Percentiles rank a stretch among this genome's conserved stretches.
These are phyloP conservation scores for Yueomyces sp. DNA, from an alignment of 805 yeast species.

Conservation along the genomic window DNA sequence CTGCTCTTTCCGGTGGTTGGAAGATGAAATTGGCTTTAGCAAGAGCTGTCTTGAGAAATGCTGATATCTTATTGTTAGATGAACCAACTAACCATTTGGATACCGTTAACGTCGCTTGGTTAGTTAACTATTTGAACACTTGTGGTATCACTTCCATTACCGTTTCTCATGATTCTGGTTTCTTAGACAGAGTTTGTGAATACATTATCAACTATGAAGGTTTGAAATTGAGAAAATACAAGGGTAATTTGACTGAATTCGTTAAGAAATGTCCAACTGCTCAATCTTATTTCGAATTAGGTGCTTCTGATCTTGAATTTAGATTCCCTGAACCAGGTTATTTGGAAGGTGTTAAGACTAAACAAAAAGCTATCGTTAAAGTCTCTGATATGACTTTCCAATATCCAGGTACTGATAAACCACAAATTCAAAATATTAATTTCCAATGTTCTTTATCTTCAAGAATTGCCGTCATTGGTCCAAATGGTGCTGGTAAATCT, in stretches of 20 bases:
- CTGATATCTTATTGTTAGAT: slow-evolving; percentile 93
- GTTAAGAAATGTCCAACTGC: slow-evolving; percentile 98
- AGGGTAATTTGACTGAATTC: slow-evolving; percentile 98
- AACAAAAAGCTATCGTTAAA: slow-evolving; percentile 99
- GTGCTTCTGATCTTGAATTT: slow-evolving; percentile 96
- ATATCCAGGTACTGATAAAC: slow-evolving; percentile 97
- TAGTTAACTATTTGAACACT: slow-evolving; percentile 96
- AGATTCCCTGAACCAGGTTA: slow-evolving; percentile 99
- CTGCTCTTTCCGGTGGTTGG: slow-evolving; percentile 99
- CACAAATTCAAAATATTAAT: slow-evolving; percentile 80
- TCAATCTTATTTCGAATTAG: slow-evolving; percentile 95
- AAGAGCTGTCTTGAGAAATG: slow-evolving; percentile 97
- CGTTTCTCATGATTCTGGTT: slow-evolving; percentile 99
- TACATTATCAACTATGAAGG: slow-evolving; percentile 99
- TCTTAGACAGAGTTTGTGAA: slow-evolving; percentile 94
- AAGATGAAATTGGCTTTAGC: slow-evolving; percentile 99
- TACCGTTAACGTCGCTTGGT: slow-evolving; percentile 99
- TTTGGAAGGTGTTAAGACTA: slow-evolving; percentile 99
- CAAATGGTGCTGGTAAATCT: slow-evolving; percentile 99
- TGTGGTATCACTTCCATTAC: slow-evolving; percentile 98
- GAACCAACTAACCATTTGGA: slow-evolving; percentile 99
- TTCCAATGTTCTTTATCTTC: slow-evolving; percentile 99
- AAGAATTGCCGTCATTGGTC: slow-evolving; percentile 99
- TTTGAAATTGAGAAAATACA: slow-evolving; percentile 98
- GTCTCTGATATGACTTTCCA: slow-evolving; percentile 96